Conservation (phyloP, 139 green algal species). For the Edaphochlamys debaryana region DNA sequence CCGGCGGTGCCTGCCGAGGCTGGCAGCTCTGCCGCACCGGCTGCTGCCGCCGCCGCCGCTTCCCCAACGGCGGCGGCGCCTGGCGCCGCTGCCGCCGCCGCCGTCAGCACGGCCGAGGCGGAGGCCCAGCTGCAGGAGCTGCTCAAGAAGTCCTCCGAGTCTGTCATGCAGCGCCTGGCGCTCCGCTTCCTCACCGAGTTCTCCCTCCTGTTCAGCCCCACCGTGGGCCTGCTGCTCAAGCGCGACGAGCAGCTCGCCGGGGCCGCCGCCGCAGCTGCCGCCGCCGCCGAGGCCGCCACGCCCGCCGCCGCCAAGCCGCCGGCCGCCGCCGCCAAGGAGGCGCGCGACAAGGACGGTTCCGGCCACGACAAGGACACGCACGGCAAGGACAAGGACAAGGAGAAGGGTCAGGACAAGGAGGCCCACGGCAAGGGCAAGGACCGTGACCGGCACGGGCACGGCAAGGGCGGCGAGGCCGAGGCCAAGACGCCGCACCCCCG, state of each 20-base stretch:
- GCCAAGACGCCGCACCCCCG: too few relatives aligned
- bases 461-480: too few relatives aligned
- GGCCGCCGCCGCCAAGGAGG: too few relatives aligned
- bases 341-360: too few relatives aligned
- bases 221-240: slow-evolving; percentile 82
- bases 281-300: neutral
- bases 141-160: slow-evolving; percentile 20
- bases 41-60: neutral
- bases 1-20: slow-evolving; percentile 6
- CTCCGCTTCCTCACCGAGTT: slow-evolving; percentile 89
- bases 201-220: slow-evolving; percentile 79
- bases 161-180: slow-evolving; percentile 70
- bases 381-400: too few relatives aligned
- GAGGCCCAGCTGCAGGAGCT: slow-evolving; percentile 53
- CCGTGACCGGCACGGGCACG: too few relatives aligned
- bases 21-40: slow-evolving; percentile 16
- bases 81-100: neutral
- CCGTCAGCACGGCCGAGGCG: slow-evolving; percentile 6
- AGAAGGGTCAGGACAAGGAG: too few relatives aligned
- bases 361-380: too few relatives aligned
- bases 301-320: neutral
- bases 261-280: neutral
- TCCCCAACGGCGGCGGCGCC: neutral
- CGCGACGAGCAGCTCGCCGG: slow-evolving; percentile 72
- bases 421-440: too few relatives aligned